Evolutionary conservation across 305 asterid genomes (phyloP), one percentile per base, ranked within the genome.

Genomic region (Rubia tinctorum): DNA sequence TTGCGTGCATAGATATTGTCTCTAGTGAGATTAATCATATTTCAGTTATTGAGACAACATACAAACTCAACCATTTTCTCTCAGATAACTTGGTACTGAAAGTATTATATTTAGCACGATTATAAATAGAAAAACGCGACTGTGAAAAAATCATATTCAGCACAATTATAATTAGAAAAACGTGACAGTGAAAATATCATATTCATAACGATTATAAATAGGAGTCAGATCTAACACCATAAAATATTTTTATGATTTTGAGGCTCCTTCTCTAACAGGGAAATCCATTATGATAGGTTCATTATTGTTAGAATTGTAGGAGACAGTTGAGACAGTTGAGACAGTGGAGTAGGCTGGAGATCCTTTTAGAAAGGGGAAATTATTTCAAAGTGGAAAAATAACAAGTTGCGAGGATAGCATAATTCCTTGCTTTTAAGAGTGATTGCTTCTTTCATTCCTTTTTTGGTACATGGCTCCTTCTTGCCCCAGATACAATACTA

Each of bases 271-370:
- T 51, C 64, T 62, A 10, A 3, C 17, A 30, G 63, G 70, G 61
- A 73, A 45, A 68, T 68, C 18, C 22, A 53, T 53, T 70, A 30
- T 22, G 58, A 30, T 70, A 13, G 56, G 23, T 69, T 49, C 39
- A 60, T 61, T 10, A 37, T 27, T 51, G 18, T 25, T 61, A 61
- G 34, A 53, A 53, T 4, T 17, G 62, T 61, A 65, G 44, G n/a
- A n/a, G n/a, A n/a, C n/a, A n/a, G n/a, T n/a, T n/a, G 62, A 25
- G 56, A 30, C 43, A 62, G 40, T 27, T 44, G 17, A 53, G 39
- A 42, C 30, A 43, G 45, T 59, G 34, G 69, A 61, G 22, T 20
- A 59, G 64, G 20, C 13, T 61, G 34, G 9, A 44, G 22, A 10
- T 42, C 66, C 30, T 25, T 68, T 45, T 9, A 8, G 39, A 23